Conservation (phyloP, 2,329 filamentous ascomycete genomes). For the Nigrograna mackinnonii region DNA sequence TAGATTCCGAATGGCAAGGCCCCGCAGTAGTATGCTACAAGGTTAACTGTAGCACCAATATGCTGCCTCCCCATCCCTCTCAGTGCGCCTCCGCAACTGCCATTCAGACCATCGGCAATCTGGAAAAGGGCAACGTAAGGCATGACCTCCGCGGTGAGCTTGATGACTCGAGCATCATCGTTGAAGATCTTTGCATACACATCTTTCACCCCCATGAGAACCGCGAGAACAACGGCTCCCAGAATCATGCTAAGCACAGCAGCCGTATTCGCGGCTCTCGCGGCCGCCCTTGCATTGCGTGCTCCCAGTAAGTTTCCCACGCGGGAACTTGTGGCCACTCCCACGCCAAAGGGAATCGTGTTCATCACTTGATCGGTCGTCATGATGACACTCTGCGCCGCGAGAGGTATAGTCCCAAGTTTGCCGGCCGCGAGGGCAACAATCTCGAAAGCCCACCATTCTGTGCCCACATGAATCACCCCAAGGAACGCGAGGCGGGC, state of each 20-base stretch:
- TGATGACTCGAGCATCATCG: slow-evolving; percentile 71
- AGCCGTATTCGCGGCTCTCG: slow-evolving; percentile 73
- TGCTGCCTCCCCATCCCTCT: slow-evolving; percentile 87
- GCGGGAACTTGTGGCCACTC: slow-evolving; percentile 76
- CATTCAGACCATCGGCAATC: slow-evolving; percentile 86
- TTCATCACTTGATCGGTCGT: slow-evolving; percentile 83
- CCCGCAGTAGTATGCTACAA: slow-evolving; percentile 81
- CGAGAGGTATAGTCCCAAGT: slow-evolving; percentile 76
- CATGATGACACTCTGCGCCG: slow-evolving; percentile 88
- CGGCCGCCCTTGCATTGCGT: slow-evolving; percentile 66
- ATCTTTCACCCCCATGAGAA: slow-evolving; percentile 72
- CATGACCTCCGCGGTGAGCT: slow-evolving; percentile 75
- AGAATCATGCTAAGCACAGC: slow-evolving; percentile 73
- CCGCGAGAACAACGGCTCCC: slow-evolving; percentile 67
- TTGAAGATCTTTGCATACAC: slow-evolving; percentile 82
- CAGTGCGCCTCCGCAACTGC: slow-evolving; percentile 78
- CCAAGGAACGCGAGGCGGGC: slow-evolving; percentile 75
- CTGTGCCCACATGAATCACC: slow-evolving; percentile 81
- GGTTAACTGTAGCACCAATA: slow-evolving; percentile 80
- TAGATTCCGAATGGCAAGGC: slow-evolving; percentile 81
- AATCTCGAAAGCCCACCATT: slow-evolving; percentile 96
- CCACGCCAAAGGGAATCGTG: slow-evolving; percentile 84
- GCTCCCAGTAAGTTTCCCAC: slow-evolving; percentile 81
- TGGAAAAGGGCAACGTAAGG: slow-evolving; percentile 89
- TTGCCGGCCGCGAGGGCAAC: slow-evolving; percentile 81